Conservation (phyloP, 1,284 basidiomycete genomes). For the Moniliella sp. region DNA sequence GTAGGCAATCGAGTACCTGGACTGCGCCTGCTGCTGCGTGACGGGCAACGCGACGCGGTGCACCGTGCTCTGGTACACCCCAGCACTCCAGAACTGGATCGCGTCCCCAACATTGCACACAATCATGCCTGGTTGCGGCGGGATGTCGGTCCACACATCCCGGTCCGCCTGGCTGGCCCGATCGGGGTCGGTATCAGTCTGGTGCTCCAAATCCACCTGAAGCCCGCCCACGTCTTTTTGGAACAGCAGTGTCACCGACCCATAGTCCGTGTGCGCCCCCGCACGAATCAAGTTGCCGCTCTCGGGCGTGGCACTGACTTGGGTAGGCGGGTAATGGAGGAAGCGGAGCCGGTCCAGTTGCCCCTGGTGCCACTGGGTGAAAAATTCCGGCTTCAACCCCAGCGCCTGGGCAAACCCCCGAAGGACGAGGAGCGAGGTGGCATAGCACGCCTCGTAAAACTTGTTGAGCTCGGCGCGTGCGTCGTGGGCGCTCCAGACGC, state of each 20-base stretch:
- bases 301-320: slow-evolving; percentile 1
- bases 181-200: no score
- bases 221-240: slow-evolving; percentile 66
- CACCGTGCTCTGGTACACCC: slow-evolving; percentile 12
- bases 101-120: slow-evolving; percentile 66
- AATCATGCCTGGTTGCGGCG: slow-evolving; percentile 56
- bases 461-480: slow-evolving; percentile 2
- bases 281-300: slow-evolving; percentile 9
- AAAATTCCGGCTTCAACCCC: not conserved
- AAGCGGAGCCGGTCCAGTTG: slow-evolving; percentile 16
- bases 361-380: no score
- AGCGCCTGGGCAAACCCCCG: slow-evolving; percentile 13
- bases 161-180: no score
- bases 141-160: slow-evolving; percentile 46
- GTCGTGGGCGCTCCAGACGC: slow-evolving; percentile 3
- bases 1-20: slow-evolving; percentile 19
- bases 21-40: slow-evolving; percentile 6
- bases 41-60: slow-evolving; percentile 17
- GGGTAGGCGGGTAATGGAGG: slow-evolving; percentile 18
- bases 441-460: slow-evolving; percentile 13
- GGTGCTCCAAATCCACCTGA: slow-evolving; percentile 44
- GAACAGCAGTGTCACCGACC: slow-evolving; percentile 60
- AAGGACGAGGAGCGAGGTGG: slow-evolving; percentile 7
- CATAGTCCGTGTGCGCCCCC: slow-evolving; percentile 43
- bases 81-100: slow-evolving; percentile 35